Evolutionary conservation across 1,139 yeast genomes (phyloP).

Genomic region (Blastobotrys serpentis): DNA sequence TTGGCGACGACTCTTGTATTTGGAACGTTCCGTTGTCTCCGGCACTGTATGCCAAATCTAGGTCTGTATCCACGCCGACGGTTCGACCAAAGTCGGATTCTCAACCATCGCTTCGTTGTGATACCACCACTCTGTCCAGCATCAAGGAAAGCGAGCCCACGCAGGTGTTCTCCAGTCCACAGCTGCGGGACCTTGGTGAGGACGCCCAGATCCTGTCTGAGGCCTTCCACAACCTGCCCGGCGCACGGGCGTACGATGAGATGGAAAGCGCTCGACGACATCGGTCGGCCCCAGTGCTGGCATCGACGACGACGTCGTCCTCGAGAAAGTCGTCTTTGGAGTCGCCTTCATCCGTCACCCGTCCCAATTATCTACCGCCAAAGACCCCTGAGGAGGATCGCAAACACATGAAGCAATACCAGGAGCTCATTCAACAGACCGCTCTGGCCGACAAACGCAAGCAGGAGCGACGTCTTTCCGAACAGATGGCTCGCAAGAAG

Average conservation of each 20-base stretch:
- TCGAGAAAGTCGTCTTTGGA: conserved; percentile 31
- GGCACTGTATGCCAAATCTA: conserved; percentile 42
- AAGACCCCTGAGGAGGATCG: conserved; percentile 53
- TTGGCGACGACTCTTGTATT: conserved; percentile 51
- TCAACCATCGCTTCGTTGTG: conserved; percentile 15
- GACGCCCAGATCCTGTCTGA: conserved; percentile 54
- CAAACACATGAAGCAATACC: conserved; percentile 58
- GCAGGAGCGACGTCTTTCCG: conserved; percentile 34
- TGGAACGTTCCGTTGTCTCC: conserved; percentile 67
- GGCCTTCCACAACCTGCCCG: conserved; percentile 37
- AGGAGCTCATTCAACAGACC: conserved; percentile 51
- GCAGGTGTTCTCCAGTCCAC: conserved; percentile 21
- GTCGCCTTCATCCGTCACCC: conserved; percentile 39
- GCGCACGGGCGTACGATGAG: conserved; percentile 18
- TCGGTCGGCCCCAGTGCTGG: conserved; percentile 7
- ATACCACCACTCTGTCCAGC: conserved; percentile 18
- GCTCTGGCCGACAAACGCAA: conserved; percentile 32
- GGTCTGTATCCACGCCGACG: conserved; percentile 19
- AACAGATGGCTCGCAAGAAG: conserved; percentile 31
- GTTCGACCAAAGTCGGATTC: conserved; percentile 10
- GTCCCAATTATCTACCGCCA: conserved; percentile 71
- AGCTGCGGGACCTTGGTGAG: conserved; percentile 33
- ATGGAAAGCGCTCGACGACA: conserved; percentile 4
- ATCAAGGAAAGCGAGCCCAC: conserved; percentile 31
- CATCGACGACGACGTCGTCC: not conserved